Base-by-base conservation (phyloP, 495 filamentous ascomycete species). In the Parathielavia hyrcaniae region DNA sequence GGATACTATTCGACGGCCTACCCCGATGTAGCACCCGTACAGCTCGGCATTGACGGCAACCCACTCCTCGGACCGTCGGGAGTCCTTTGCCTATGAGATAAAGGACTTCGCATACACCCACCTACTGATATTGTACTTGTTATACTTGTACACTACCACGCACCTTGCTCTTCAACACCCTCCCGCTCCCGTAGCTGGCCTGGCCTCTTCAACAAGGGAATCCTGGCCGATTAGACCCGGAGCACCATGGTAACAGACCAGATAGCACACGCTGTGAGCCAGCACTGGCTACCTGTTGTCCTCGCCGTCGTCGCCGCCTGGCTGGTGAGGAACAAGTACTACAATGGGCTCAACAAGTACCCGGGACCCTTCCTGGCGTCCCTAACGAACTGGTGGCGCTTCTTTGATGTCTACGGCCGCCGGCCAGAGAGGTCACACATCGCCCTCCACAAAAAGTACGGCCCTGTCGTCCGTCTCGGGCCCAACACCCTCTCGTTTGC, bases 371-470 rank as follows among this genome's bases (percentile, higher is more conserved):
- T 85, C 57, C 71, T 87, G 40, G 88, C 84, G 14, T 80, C 79
- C 8, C 76, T 87, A 55, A 88, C 86, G 3, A 77, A 86, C 66
- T 78, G 77, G 70, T 90, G 86, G 83, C 77, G 89, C 22, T 82
- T 88, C 58, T 76, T 78, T 58, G 80, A 89, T 63, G 86, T 86
- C 3, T 81, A 80, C 53, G 72, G 73, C 11, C 76, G 82, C 45
- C 75, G 81, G 43, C 80, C 86, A 14, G 84, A 92, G 57, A 65
- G 78, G 48, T 85, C 85, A 4, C 84, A 88, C 65, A 78, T 84
- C 38, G 73, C 68, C 8, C 73, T 92, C 12, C 88, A 91, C 66
- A 77, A 75, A 14, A 81, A 88, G 68, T 79, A 90, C 69, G 87
- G 87, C 13, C 80, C 85, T 58, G 75, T 91, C 5, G 83, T 91